Conservation (phyloP, 2,329 filamentous ascomycete species). For the Penicillium sp. region DNA sequence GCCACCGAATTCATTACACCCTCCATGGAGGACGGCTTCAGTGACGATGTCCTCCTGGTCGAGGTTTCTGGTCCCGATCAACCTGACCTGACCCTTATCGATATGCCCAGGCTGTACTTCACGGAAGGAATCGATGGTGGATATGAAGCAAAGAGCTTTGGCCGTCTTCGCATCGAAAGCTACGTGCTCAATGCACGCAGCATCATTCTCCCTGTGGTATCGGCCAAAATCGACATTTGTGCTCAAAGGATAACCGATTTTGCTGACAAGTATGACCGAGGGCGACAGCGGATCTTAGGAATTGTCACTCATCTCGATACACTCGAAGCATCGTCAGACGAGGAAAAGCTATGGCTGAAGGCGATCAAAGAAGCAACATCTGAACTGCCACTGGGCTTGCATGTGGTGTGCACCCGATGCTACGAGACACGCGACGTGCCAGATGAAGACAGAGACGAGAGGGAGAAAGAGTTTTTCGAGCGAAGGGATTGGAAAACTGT, state of each 20-base stretch:
- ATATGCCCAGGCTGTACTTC: conserved; percentile 59
- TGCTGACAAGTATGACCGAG: conserved; percentile 36
- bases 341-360: conserved; percentile 35
- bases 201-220: conserved; percentile 58
- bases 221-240: conserved; percentile 52
- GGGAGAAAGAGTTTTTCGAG: conserved; percentile 20
- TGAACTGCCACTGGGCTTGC: conserved; percentile 49
- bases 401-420: background rate
- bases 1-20: conserved; percentile 56
- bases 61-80: conserved; percentile 60
- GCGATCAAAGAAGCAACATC: conserved; percentile 44
- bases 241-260: conserved; percentile 58
- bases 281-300: conserved; percentile 39
- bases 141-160: conserved; percentile 52
- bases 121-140: conserved; percentile 48
- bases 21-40: conserved; percentile 20
- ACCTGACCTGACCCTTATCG: conserved; percentile 60
- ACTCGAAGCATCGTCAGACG: conserved; percentile 35
- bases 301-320: conserved; percentile 51
- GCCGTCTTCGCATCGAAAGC: conserved; percentile 49
- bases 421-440: background rate
- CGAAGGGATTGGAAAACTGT: conserved; percentile 22
- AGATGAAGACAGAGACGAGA: background rate
- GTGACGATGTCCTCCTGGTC: conserved; percentile 55
- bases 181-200: conserved; percentile 61